Base-by-base conservation (phyloP, 2,329 filamentous ascomycete species). In the Aspergillus sp. region DNA sequence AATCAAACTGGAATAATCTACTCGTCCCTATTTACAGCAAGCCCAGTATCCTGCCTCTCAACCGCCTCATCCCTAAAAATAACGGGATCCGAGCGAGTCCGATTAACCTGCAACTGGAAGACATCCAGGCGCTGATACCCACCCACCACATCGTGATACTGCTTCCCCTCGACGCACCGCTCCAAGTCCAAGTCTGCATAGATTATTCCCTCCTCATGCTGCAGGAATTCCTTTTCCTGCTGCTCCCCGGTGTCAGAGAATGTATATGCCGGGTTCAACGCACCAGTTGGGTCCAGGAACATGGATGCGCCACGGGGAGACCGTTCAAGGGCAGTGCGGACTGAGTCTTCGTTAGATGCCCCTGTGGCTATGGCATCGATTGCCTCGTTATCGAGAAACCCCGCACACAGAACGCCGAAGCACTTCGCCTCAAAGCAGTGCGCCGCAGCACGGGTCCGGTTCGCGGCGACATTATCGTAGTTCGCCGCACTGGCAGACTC, bases 371-470 rank as follows among this genome's bases (percentile, higher is more conserved):
- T 47, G 6, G 27, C 45, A 2, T 77, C 68, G 3, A 81, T 73
- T 0, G 74, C 74, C 15, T 77, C 71, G 0, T 74, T 44, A 19
- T 75, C 77, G 0, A 84, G 66, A 21, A 75, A 64, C 0, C 77
- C 78, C 0, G 79, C 73, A 60, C 80, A 82, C 15, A 83, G 65
- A 1, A 85, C 76, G 0, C 82, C 82, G 47, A 84, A 85, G 44
- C 77, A 81, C 61, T 85, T 85, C 0, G 80, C 82, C 55, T 85
- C 83, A 60, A 86, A 85, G 60, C 82, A 84, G 64, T 85, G 82
- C 0, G 81, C 81, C 0, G 81, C 81, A 2, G 80, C 78, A 3
- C 83, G 71, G 0, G 73, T 81, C n/a, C 76, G 71, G 59, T 85
- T 85, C 0, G 82, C 82, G 0, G 78, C 72, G 1, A 84, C 70